phyloP scores from a whole-genome alignment of 805 yeast species.

The Saccharomycopsis capsularis region DNA sequence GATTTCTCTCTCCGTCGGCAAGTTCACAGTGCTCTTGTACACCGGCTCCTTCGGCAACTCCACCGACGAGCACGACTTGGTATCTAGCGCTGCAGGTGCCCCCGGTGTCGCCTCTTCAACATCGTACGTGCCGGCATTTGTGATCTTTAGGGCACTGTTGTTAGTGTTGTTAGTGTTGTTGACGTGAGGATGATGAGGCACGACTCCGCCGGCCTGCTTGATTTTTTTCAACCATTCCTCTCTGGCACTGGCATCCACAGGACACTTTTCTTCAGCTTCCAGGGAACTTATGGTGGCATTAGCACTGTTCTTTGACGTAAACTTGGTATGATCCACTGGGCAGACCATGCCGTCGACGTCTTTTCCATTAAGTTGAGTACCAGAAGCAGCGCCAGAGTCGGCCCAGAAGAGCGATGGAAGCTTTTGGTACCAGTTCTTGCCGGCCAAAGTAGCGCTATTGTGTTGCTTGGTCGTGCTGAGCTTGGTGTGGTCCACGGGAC shows the following conservation, averaged over 20 bases:
- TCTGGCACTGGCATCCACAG: slow-evolving; percentile 60
- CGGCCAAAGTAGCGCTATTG: neutral
- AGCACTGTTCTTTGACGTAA: no score
- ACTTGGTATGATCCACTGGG: slow-evolving; percentile 48
- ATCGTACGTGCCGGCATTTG: neutral
- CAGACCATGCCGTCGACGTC: no score
- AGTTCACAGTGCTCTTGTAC: slow-evolving; percentile 31
- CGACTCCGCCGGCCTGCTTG: slow-evolving; percentile 7
- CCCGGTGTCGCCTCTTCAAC: slow-evolving; percentile 5
- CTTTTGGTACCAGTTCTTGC: slow-evolving; percentile 1
- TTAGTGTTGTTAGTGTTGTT: no score
- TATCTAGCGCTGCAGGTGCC: neutral
- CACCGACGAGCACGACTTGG: slow-evolving; percentile 33
- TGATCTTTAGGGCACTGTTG: neutral
- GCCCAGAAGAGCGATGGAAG: slow-evolving; percentile 14
- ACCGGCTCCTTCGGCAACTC: slow-evolving; percentile 31
- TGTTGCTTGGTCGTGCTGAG: neutral
- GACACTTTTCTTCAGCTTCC: slow-evolving; percentile 39
- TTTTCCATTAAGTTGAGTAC: slow-evolving; percentile 24
- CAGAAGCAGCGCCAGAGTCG: neutral
- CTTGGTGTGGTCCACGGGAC: slow-evolving; percentile 14
- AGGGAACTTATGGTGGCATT: neutral
- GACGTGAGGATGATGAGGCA: neutral
- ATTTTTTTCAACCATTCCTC: slow-evolving; percentile 45
- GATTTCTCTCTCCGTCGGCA: slow-evolving; percentile 70